These are phyloP conservation scores for Zangia roseola DNA, from an alignment of 768 basidiomycete species.

Conservation along the genomic window DNA sequence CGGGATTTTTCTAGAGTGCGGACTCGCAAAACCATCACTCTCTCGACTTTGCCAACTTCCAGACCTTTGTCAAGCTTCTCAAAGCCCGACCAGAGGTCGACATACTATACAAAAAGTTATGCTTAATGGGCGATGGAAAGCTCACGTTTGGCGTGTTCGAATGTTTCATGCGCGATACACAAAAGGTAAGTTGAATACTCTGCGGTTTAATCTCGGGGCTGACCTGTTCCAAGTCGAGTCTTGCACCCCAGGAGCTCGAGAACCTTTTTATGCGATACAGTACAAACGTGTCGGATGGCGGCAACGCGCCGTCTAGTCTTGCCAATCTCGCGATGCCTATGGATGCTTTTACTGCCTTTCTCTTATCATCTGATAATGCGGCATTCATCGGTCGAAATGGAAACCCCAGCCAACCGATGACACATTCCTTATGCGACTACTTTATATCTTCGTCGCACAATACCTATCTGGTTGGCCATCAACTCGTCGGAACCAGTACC, in stretches of 20 bases:
- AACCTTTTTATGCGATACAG: conserved; percentile 39
- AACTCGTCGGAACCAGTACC: conserved; percentile 84
- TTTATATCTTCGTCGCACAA: conserved; percentile 91
- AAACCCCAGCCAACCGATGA: conserved; percentile 80
- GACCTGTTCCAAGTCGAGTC: conserved; percentile 32
- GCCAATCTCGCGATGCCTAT: conserved; percentile 39
- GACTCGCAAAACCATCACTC: conserved; percentile 54
- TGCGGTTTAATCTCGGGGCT: conserved; percentile 6
- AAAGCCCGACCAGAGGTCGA: conserved; percentile 86
- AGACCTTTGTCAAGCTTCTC: conserved; percentile 76
- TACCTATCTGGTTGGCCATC: conserved; percentile 85
- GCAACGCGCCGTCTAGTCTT: neutral
- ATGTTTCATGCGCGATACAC: conserved; percentile 49
- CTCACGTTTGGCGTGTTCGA: conserved; percentile 43
- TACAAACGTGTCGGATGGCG: conserved; percentile 1
- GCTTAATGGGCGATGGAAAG: conserved; percentile 29
- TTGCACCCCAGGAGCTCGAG: conserved; percentile 34
- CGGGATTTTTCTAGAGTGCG: conserved; percentile 47
- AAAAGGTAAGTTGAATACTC: conserved; percentile 46
- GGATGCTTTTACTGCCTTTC: conserved; percentile 74
- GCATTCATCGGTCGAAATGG: conserved; percentile 52
- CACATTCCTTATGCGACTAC: conserved; percentile 82
- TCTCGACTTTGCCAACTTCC: conserved; percentile 79
- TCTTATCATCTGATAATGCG: conserved; percentile 77
- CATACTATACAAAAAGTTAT: conserved; percentile 50